Evolutionary conservation across 768 basidiomycete species (phyloP).

Genomic region (Suillus subaureus): DNA sequence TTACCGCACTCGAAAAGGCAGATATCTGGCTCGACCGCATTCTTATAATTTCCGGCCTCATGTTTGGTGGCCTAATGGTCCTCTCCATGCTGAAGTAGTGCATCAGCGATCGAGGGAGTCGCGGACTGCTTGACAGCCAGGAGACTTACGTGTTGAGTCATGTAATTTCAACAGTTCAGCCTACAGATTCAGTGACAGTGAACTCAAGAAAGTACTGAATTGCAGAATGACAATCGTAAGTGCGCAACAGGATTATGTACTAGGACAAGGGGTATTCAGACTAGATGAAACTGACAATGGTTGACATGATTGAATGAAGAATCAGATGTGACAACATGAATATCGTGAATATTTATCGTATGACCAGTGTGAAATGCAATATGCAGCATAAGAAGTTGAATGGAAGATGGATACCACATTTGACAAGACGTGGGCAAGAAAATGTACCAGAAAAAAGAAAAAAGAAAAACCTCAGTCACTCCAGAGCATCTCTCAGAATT

Average conservation of each 20-base stretch:
- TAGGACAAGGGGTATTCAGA: not conserved
- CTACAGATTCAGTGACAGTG: not conserved
- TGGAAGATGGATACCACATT: not conserved
- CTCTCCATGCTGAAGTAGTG: too few relatives aligned
- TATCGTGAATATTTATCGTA: not conserved
- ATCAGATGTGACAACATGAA: not conserved
- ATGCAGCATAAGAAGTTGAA: not conserved
- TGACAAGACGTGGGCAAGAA: not conserved
- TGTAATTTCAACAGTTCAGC: not conserved
- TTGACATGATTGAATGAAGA: not conserved
- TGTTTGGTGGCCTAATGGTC: too few relatives aligned
- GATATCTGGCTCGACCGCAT: too few relatives aligned
- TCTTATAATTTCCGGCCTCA: too few relatives aligned
- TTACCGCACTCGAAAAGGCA: too few relatives aligned
- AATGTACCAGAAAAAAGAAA: too few relatives aligned
- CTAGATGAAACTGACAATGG: not conserved
- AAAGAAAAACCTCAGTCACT: not conserved
- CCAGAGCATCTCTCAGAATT: slow-evolving; percentile 23
- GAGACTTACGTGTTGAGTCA: not conserved
- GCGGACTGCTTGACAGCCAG: too few relatives aligned
- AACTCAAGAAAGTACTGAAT: not conserved
- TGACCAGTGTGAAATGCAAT: not conserved
- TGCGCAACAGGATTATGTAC: not conserved
- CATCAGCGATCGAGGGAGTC: too few relatives aligned
- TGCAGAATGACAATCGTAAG: not conserved